Conservation (phyloP, 345 rosid species). For the Viola odorata region DNA sequence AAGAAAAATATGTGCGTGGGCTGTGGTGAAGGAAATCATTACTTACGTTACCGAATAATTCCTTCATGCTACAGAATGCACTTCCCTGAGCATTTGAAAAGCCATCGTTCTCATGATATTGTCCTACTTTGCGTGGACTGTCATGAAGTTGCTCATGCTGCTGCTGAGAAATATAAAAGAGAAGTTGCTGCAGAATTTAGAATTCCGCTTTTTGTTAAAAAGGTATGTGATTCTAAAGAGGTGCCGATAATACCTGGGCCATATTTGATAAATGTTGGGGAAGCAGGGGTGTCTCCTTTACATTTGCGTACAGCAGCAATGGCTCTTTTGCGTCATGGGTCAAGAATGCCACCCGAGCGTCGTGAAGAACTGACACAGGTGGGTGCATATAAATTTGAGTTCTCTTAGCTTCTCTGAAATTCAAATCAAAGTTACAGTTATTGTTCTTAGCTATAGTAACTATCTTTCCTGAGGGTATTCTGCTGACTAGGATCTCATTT, state of each 20-base stretch:
- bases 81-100: constrained; percentile 95
- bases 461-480: no score
- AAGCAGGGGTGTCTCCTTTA: constrained; percentile 83
- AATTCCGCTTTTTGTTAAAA: constrained; percentile 80
- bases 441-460: no score
- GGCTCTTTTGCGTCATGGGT: constrained; percentile 92
- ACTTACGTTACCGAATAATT: constrained; percentile 82
- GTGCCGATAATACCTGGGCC: constrained; percentile 30
- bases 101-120: constrained; percentile 98
- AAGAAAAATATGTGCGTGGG: constrained; percentile 92
- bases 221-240: constrained; percentile 57
- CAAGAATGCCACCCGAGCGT: constrained; percentile 72
- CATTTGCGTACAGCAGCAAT: constrained; percentile 87
- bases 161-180: constrained; percentile 87
- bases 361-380: constrained; percentile 74
- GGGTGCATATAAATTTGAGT: constrained; percentile 5
- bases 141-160: constrained; percentile 92
- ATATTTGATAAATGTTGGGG: constrained; percentile 31
- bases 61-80: constrained; percentile 96
- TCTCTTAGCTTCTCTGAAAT: background rate
- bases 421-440: background rate
- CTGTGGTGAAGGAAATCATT: constrained; percentile 93
- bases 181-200: constrained; percentile 68
- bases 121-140: constrained; percentile 96
- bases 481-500: no score